These are phyloP conservation scores for Vigna angularis DNA, from an alignment of 306 rosid species.

Conservation along the genomic window DNA sequence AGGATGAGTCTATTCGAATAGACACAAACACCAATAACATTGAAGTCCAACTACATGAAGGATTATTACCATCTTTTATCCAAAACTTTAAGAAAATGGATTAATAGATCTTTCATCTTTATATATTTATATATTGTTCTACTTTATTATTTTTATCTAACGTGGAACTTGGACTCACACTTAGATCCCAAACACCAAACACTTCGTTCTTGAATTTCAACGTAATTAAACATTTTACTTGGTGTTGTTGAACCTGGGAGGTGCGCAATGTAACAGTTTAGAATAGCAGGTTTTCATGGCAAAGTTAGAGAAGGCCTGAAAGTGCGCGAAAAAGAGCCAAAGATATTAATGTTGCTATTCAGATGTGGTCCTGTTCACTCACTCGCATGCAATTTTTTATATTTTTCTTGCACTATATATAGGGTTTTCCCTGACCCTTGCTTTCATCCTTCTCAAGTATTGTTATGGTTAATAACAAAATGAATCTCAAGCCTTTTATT, in stretches of 20 bases:
- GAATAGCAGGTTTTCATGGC: not conserved
- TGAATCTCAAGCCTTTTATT: conserved; percentile 38
- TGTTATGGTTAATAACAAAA: conserved; percentile 8
- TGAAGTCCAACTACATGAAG: too few species aligned
- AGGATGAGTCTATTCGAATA: too few species aligned
- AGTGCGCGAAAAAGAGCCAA: not conserved
- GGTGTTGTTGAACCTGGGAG: not conserved
- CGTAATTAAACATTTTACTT: not conserved
- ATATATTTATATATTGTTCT: too few species aligned
- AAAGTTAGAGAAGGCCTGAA: not conserved
- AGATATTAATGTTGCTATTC: not conserved
- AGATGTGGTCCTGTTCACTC: not conserved
- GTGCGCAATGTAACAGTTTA: not conserved
- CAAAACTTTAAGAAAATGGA: too few species aligned
- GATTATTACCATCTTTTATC: too few species aligned
- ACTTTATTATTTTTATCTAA: too few species aligned
- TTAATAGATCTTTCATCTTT: too few species aligned
- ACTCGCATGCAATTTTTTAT: not conserved
- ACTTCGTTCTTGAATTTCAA: not conserved
- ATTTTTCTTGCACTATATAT: conserved; percentile 17
- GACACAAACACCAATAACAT: too few species aligned
- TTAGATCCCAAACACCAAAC: too few species aligned
- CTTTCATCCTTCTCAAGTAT: conserved; percentile 36
- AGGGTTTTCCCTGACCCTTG: not conserved
- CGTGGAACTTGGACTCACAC: too few species aligned